Conservation (phyloP, 2,329 filamentous ascomycete species). For the Fusarium robinianum region DNA sequence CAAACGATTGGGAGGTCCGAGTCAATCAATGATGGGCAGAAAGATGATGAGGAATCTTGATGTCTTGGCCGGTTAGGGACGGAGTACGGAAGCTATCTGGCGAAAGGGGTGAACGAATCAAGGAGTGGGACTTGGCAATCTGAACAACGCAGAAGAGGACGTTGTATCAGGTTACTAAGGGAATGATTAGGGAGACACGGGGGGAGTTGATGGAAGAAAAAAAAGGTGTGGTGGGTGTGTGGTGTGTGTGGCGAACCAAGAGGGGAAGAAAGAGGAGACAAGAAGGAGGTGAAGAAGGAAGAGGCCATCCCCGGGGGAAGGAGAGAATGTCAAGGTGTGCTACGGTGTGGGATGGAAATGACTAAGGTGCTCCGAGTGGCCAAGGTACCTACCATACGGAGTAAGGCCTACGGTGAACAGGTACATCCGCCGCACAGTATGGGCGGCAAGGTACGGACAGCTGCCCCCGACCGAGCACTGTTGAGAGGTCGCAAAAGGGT, state of each 20-base stretch:
- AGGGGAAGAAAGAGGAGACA: slow-evolving; percentile 29
- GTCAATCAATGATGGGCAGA: neutral
- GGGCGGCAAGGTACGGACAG: slow-evolving; percentile 24
- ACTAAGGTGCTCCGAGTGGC: too few relatives aligned
- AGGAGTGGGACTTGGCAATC: slow-evolving; percentile 24
- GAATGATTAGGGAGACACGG: neutral
- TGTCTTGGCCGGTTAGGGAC: slow-evolving; percentile 2
- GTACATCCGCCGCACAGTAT: too few relatives aligned
- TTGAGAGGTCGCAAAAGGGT: slow-evolving; percentile 15
- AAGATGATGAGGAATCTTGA: slow-evolving; percentile 4
- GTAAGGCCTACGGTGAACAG: too few relatives aligned
- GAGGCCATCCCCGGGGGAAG: slow-evolving; percentile 18
- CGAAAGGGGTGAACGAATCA: slow-evolving; percentile 12
- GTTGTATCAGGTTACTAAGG: neutral
- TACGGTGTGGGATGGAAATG: too few relatives aligned
- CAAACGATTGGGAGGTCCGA: slow-evolving; percentile 1
- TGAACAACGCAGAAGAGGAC: slow-evolving; percentile 10
- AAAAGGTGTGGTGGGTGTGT: too few relatives aligned
- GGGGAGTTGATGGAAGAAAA: slow-evolving; percentile 13
- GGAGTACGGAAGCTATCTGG: slow-evolving; percentile 1
- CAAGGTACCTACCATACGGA: neutral
- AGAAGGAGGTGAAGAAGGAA: slow-evolving; percentile 8
- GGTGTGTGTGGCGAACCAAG: slow-evolving; percentile 28
- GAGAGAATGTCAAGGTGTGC: slow-evolving; percentile 1
- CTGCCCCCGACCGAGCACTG: slow-evolving; percentile 9